Percentiles rank a stretch among this genome's conserved stretches.
phyloP scores from a whole-genome alignment of 805 yeast genomes.

The Hanseniaspora lindneri region DNA sequence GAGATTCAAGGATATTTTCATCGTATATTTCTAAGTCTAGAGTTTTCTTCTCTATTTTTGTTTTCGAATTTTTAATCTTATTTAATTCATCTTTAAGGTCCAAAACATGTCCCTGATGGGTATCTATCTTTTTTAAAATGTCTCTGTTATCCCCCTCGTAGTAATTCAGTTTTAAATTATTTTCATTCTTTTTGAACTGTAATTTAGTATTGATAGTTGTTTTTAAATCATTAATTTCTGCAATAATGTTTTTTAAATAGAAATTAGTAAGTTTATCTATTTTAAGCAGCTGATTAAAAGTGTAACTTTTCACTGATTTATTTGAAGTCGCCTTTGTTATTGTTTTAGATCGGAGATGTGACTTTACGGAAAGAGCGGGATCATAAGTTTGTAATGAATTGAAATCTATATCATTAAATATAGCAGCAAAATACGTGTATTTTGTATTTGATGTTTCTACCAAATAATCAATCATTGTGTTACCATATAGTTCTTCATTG shows the following conservation, averaged over 20 bases:
- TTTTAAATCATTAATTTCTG: background rate
- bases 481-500: background rate
- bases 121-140: background rate
- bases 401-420: background rate
- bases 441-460: background rate
- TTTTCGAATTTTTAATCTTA: background rate
- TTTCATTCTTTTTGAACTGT: background rate
- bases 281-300: background rate
- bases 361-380: background rate
- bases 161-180: constrained; percentile 1
- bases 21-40: background rate
- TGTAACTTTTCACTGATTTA: background rate
- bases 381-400: background rate
- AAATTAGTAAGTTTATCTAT: background rate
- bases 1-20: background rate
- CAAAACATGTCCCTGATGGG: background rate
- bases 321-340: background rate
- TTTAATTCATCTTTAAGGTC: background rate
- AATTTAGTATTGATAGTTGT: background rate
- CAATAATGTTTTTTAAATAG: background rate
- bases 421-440: background rate
- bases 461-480: background rate
- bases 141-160: background rate
- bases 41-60: background rate
- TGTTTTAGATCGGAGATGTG: background rate